Conservation (phyloP, 306 rosid genomes). For the Vachellia collinsii region DNA sequence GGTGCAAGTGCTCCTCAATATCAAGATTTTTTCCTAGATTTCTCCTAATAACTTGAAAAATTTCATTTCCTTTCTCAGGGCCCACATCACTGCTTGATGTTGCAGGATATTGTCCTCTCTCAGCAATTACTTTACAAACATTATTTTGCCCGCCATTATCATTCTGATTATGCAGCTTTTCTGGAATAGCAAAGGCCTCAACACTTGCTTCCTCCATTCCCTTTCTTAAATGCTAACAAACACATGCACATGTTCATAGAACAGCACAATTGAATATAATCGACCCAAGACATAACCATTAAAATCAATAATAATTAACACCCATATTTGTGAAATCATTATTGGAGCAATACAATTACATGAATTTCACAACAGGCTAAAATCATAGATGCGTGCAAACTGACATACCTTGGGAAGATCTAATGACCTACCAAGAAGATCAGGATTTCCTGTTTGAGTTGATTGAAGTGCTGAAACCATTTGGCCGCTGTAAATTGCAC, state of each 20-base stretch:
- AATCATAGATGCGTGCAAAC: conserved; percentile 13
- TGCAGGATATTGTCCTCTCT: conserved; percentile 40
- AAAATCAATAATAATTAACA: neutral
- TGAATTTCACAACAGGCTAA: neutral
- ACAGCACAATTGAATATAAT: neutral
- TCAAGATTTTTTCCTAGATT: conserved; percentile 42
- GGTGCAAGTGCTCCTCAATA: conserved; percentile 49
- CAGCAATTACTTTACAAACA: conserved; percentile 38
- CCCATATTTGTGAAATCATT: neutral
- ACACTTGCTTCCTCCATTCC: conserved; percentile 44
- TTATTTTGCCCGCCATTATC: conserved; percentile 26
- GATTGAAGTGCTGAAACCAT: conserved; percentile 42
- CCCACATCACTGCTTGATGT: conserved; percentile 42
- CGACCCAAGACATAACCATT: neutral
- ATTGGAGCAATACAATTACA: neutral
- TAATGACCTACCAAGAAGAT: conserved; percentile 40
- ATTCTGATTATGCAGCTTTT: conserved; percentile 38
- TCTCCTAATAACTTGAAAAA: conserved; percentile 48
- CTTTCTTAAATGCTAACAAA: conserved; percentile 42
- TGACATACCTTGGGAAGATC: conserved; percentile 55
- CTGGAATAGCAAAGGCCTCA: conserved; percentile 37
- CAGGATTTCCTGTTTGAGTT: conserved; percentile 38
- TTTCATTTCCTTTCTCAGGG: conserved; percentile 47
- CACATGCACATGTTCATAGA: conserved; percentile 40
- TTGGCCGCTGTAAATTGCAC: conserved; percentile 35